These are phyloP conservation scores for Cornus suecica DNA, from an alignment of 148 eudicot species.

Conservation along the genomic window DNA sequence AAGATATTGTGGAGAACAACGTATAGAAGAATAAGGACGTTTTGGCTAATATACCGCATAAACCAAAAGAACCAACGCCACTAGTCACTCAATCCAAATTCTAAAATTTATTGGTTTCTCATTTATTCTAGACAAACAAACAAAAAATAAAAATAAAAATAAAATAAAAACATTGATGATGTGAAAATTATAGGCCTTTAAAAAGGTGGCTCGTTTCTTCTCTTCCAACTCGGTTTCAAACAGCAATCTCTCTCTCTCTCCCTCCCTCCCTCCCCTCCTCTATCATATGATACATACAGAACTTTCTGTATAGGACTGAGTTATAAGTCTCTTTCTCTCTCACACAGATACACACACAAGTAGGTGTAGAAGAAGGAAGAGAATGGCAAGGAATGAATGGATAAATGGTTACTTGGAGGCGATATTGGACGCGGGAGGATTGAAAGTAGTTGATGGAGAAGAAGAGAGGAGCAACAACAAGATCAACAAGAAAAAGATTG, in stretches of 20 bases:
- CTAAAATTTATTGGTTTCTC: neutral
- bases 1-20: neutral
- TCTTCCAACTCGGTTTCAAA: constrained; percentile 5
- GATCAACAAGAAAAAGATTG: constrained; percentile 14
- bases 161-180: neutral
- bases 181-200: constrained; percentile 17
- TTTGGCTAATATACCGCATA: constrained; percentile 8
- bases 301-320: neutral
- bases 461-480: constrained; percentile 3
- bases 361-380: neutral
- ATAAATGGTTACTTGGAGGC: constrained; percentile 59
- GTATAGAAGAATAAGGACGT: constrained; percentile 8
- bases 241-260: constrained; percentile 5
- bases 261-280: constrained; percentile 3
- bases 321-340: neutral
- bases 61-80: neutral
- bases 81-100: neutral
- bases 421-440: constrained; percentile 32
- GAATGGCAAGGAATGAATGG: constrained; percentile 53
- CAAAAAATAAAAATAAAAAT: no score
- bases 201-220: constrained; percentile 10
- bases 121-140: neutral
- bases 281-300: neutral
- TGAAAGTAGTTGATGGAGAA: neutral
- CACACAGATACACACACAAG: neutral